Conservation (phyloP, 2,329 filamentous ascomycete genomes). For the Thermoascus crustaceus region DNA sequence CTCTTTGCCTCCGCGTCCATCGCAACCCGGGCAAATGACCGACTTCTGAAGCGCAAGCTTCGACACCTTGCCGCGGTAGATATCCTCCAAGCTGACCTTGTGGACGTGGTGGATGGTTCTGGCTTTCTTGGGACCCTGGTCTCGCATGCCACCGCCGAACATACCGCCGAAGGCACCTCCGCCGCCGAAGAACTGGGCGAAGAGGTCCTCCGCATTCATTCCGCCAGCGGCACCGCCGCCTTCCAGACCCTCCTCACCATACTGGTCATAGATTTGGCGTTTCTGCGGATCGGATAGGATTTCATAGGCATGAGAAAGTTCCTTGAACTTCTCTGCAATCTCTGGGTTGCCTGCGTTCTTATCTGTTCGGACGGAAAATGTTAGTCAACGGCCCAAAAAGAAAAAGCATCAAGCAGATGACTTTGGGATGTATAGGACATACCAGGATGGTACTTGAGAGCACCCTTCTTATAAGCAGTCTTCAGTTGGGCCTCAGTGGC, state of each 20-base stretch:
- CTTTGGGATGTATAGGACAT: too few relatives aligned
- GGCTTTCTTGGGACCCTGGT: conserved; percentile 78
- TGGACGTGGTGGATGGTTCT: conserved; percentile 96
- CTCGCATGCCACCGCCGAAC: conserved; percentile 70
- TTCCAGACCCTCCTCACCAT: conserved; percentile 93
- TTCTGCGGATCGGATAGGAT: conserved; percentile 87
- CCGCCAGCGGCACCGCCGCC: conserved; percentile 70
- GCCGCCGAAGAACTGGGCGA: conserved; percentile 91
- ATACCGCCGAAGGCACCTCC: conserved; percentile 67
- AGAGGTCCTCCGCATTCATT: conserved; percentile 94
- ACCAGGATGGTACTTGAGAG: conserved; percentile 82
- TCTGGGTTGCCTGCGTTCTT: conserved; percentile 94
- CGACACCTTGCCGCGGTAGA: conserved; percentile 95
- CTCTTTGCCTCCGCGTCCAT: conserved; percentile 91
- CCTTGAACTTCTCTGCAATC: conserved; percentile 97
- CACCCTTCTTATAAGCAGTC: conserved; percentile 89
- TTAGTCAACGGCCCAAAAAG: conserved; percentile 3
- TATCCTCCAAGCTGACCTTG: conserved; percentile 95
- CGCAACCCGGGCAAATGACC: conserved; percentile 90
- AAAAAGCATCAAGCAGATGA: too few relatives aligned
- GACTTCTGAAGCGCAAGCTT: conserved; percentile 97
- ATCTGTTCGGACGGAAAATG: too few relatives aligned
- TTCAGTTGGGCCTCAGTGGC: conserved; percentile 82
- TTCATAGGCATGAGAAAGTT: conserved; percentile 92
- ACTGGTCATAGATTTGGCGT: conserved; percentile 88